Evolutionary conservation across 1,139 yeast genomes (phyloP).

Genomic region (Yamadazyma songkhlaensis): DNA sequence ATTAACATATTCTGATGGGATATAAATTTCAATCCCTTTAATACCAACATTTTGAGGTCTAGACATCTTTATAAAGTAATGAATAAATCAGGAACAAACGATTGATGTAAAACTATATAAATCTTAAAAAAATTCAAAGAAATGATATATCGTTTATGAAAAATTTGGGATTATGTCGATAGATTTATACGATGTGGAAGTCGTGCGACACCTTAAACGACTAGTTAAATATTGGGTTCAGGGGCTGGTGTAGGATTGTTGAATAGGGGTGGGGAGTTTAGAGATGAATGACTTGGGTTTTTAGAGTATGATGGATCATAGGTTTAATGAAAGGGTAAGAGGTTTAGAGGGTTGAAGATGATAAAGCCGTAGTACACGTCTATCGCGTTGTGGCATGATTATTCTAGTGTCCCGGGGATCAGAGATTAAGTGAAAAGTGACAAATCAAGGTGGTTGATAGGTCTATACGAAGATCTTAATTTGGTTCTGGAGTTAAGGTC

Average conservation of each 20-base stretch:
- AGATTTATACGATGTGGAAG: conserved; percentile 3
- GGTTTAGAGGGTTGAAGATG: too few relatives aligned
- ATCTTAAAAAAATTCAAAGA: not conserved
- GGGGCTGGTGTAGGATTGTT: too few relatives aligned
- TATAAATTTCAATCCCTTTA: conserved; percentile 90
- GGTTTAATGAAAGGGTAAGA: too few relatives aligned
- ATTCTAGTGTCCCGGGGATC: too few relatives aligned
- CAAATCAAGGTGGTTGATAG: too few relatives aligned
- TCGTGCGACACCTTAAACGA: conserved; percentile 4
- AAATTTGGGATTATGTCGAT: conserved; percentile 4
- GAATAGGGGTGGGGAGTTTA: too few relatives aligned
- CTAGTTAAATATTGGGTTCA: not conserved
- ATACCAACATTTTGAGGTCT: conserved; percentile 75
- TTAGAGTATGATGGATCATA: too few relatives aligned
- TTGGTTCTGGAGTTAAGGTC: too few relatives aligned
- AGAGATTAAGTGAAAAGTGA: too few relatives aligned
- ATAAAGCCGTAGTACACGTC: not conserved
- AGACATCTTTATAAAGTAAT: conserved; percentile 6
- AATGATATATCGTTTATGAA: conserved; percentile 4
- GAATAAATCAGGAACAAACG: not conserved
- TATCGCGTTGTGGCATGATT: not conserved
- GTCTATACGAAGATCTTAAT: too few relatives aligned
- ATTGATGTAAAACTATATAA: not conserved
- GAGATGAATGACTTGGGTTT: too few relatives aligned
- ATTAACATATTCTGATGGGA: conserved; percentile 80